Percentiles rank a stretch among this genome's conserved stretches.
Conservation (phyloP, 2,329 filamentous ascomycete genomes). For the Aspergillus sp. region DNA sequence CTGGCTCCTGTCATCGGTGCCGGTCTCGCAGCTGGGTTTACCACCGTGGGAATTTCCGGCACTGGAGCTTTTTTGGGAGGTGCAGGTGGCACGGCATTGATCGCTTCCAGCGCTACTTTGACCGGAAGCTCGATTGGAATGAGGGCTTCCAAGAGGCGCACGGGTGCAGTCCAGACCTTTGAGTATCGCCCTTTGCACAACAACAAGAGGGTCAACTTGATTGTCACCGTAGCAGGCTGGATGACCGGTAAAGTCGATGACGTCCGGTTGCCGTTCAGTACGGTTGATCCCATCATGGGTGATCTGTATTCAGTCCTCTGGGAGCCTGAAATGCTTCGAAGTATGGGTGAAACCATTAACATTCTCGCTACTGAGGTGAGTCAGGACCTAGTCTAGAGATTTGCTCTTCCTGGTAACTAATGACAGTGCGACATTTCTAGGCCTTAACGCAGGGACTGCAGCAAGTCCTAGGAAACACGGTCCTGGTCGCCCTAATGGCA, state of each 20-base stretch:
- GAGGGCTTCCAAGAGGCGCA: conserved; percentile 80
- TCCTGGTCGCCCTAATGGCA: conserved; percentile 86
- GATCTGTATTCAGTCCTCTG: conserved; percentile 96
- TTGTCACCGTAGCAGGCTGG: conserved; percentile 94
- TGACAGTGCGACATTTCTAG: conserved; percentile 43
- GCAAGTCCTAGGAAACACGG: conserved; percentile 87
- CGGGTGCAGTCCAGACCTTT: conserved; percentile 90
- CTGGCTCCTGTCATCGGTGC: conserved; percentile 92
- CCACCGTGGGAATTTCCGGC: conserved; percentile 87
- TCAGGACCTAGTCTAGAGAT: background rate
- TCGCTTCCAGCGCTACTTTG: conserved; percentile 83
- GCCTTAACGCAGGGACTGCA: conserved; percentile 94
- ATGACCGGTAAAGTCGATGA: conserved; percentile 98
- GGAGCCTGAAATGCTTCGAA: conserved; percentile 97
- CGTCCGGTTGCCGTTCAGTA: conserved; percentile 91
- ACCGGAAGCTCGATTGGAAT: conserved; percentile 85
- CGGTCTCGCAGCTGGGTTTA: conserved; percentile 90
- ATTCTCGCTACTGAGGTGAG: conserved; percentile 93
- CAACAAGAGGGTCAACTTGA: conserved; percentile 94
- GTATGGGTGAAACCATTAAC: conserved; percentile 98
- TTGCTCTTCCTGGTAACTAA: conserved; percentile 23
- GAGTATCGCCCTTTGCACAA: conserved; percentile 96
- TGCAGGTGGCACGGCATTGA: conserved; percentile 87
- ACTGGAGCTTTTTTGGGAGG: conserved; percentile 88
- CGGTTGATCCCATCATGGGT: conserved; percentile 95